phyloP scores from a whole-genome alignment of 805 yeast species.

The Saturnispora kantuleensis region DNA sequence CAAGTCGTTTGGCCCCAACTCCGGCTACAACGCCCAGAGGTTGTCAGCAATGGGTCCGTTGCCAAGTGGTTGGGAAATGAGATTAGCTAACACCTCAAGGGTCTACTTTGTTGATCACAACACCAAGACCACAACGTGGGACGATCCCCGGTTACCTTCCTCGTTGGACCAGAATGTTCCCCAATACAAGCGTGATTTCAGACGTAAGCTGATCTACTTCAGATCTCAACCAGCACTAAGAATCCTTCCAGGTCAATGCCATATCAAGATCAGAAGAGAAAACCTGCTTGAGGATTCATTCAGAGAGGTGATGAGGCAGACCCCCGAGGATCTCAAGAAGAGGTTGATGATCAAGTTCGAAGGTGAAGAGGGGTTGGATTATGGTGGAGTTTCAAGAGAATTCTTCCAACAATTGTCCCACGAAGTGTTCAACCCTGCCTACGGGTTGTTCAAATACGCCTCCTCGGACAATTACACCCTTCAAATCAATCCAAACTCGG shows the following conservation, averaged over 20 bases:
- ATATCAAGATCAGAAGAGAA: conserved; percentile 93
- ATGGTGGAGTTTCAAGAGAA: conserved; percentile 98
- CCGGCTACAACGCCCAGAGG: conserved; percentile 95
- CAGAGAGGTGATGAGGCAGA: conserved; percentile 97
- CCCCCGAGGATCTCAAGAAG: conserved; percentile 96
- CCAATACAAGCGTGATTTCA: conserved; percentile 96
- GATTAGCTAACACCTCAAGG: conserved; percentile 95
- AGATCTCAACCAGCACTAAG: conserved; percentile 97
- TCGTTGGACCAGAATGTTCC: conserved; percentile 97
- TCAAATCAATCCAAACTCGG: conserved; percentile 96
- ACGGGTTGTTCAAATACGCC: conserved; percentile 93
- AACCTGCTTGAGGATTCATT: conserved; percentile 95
- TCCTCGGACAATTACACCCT: conserved; percentile 96
- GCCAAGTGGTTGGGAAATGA: conserved; percentile 99
- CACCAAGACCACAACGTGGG: conserved; percentile 99
- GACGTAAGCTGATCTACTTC: conserved; percentile 95
- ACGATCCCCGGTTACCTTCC: conserved; percentile 96
- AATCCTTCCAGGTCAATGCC: conserved; percentile 97
- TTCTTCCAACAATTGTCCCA: conserved; percentile 93
- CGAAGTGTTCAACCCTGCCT: conserved; percentile 97
- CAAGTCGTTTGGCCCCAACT: conserved; percentile 82
- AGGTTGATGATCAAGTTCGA: conserved; percentile 96
- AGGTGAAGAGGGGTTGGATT: conserved; percentile 98
- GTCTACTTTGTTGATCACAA: conserved; percentile 98
- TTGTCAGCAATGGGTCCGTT: conserved; percentile 95